Base-by-base conservation (phyloP, 768 basidiomycete genomes). In the Termitomyces eurrhizus region DNA sequence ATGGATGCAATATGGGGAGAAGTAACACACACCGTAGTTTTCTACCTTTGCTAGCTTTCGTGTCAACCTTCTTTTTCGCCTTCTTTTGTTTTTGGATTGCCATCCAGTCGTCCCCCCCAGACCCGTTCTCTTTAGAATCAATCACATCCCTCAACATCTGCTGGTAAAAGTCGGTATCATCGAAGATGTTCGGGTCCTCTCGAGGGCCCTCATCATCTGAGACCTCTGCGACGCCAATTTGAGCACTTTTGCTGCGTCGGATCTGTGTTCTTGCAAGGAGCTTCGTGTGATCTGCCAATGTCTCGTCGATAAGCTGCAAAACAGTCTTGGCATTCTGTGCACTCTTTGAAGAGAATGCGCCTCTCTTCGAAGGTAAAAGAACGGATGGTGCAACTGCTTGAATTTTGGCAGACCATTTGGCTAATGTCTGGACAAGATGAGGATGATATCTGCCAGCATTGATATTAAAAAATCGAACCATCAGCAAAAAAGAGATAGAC, bases 321-420 rank as follows among this genome's bases (percentile, higher is more conserved):
- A 88, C 85, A 37, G 85, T 84, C 69, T 86, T 90, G 56, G 78
- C 72, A 52, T 74, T 79, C 69, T 80, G 84, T 44, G 78, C 79
- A 69, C 77, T 77, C 75, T 78, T 82, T 26, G 76, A 68, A 46
- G 80, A 81, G 72, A 93, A 93, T 7, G 88, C 76, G 59, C 84
- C 86, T n/a, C 84, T 83, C 64, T 84, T 89, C 13, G 82, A 84
- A 46, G 88, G 86, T 6, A 87, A 78, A 13, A 92, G 83, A 45
- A 81, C 87, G 7, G 88, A 86, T 12, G 93, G 88, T 2, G 94
- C 85, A 6, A 97, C 95, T 1, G 95, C 92, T 68, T 95, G 92
- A 42, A 98, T 90, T 77, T 98, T 99, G 29, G 88, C 80, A 11
- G 94, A 97, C 97, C 97, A 99, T 73, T 98, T 98, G 42, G 82